Evolutionary conservation across 2,329 filamentous ascomycete species (phyloP), one percentile per base, ranked within the genome.

Genomic region (Stachybotrys elegans): DNA sequence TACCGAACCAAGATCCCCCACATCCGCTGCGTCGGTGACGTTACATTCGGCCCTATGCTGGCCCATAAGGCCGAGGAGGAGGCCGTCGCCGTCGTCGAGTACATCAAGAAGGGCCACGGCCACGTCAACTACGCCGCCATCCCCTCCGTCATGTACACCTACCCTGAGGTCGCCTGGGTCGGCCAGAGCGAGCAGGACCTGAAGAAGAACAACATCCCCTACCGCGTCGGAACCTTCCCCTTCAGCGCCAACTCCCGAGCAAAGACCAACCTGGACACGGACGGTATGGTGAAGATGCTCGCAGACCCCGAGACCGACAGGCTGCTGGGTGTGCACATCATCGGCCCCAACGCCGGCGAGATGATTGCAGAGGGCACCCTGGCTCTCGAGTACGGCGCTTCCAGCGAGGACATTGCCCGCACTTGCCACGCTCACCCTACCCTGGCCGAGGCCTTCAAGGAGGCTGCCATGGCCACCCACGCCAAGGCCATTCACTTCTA

Each of bases 61-160:
- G 93, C 93, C 43, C 93, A 98, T 81, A 98, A 98, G 81, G 93
- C 93, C 42, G 93, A 98, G 72, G 93, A 98, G 72, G 93, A 98
- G 73, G 93, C 81, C 48, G 91, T 97, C 51, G 93, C 93, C 23
- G 92, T 85, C 46, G 78, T 97, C 51, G 93, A 98, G 72, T 97
- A 90, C 77, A 93, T 98, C 71, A 92, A 88, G 75, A 97, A 97
- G 78, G 90, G 90, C 54, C 86, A 94, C 70, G 93, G 93, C 47
- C 93, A 98, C 70, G 93, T 98, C 72, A 98, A 98, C 84, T 98
- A 98, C 73, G 88, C 83, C 60, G 88, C 86, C 68, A 98, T 98
- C 63, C 93, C 93, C 53, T 93, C 88, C 25, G 93, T 98, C 72
- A 98, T 98, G 93, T 98, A 98, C 81, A 97, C 93, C 11, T 86